Evolutionary conservation across 2,329 filamentous ascomycete genomes (phyloP).

Genomic region (Colletotrichum theobromicola): DNA sequence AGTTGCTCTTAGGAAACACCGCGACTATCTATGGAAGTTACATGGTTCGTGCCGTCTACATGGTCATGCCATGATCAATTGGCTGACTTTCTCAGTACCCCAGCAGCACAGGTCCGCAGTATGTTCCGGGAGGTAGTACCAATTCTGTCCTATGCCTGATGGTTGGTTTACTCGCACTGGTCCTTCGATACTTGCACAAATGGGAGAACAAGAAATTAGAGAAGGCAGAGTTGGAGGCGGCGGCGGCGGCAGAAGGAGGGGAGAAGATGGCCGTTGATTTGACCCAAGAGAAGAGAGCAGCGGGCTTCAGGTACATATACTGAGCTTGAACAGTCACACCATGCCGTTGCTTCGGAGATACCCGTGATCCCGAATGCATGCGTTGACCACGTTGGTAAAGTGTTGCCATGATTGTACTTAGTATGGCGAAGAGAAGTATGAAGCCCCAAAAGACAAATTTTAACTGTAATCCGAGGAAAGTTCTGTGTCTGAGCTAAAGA

Average conservation of each 20-base stretch:
- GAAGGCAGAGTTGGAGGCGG: slow-evolving; percentile 38
- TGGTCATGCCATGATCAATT: not conserved
- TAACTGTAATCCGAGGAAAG: not conserved
- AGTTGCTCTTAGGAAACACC: slow-evolving; percentile 53
- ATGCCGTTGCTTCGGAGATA: not conserved
- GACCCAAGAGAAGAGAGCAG: slow-evolving; percentile 22
- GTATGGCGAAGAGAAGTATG: not conserved
- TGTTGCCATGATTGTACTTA: not conserved
- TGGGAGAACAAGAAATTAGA: slow-evolving; percentile 68
- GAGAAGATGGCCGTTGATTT: not conserved
- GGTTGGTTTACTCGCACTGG: slow-evolving; percentile 58
- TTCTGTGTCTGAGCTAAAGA: not conserved
- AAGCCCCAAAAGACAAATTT: not conserved
- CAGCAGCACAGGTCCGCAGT: slow-evolving; percentile 44
- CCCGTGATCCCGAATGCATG: not conserved
- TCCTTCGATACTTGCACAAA: slow-evolving; percentile 57
- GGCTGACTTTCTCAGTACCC: slow-evolving; percentile 41
- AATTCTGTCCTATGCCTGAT: slow-evolving; percentile 68
- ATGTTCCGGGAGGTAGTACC: slow-evolving; percentile 60
- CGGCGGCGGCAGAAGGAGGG: slow-evolving; percentile 21
- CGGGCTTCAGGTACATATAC: slow-evolving; percentile 35
- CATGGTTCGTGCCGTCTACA: not conserved
- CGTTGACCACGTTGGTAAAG: not conserved
- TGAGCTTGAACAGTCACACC: slow-evolving; percentile 4
- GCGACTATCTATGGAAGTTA: slow-evolving; percentile 45